These are phyloP conservation scores for Ordospora pajunii DNA, from an alignment of 371 early-diverging fungal species.

Conservation along the genomic window DNA sequence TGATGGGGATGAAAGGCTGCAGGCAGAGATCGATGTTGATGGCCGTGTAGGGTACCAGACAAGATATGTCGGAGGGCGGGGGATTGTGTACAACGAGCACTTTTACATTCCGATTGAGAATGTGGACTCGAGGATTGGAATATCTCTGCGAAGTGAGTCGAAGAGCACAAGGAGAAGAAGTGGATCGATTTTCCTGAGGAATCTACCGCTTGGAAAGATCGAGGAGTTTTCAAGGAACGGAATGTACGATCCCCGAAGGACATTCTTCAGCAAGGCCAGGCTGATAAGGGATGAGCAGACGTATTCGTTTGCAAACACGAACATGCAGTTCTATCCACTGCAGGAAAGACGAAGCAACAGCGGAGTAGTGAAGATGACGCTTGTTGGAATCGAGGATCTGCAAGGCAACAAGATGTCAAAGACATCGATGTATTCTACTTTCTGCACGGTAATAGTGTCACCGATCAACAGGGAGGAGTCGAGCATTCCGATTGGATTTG, in stretches of 20 bases:
- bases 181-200: conserved; percentile 43
- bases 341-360: conserved; percentile 20
- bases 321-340: conserved; percentile 26
- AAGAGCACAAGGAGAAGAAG: neutral
- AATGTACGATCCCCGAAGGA: conserved; percentile 2
- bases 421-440: conserved; percentile 44
- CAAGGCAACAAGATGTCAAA: conserved; percentile 9
- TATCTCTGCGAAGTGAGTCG: conserved; percentile 15
- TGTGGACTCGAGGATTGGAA: conserved; percentile 37
- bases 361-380: conserved; percentile 51
- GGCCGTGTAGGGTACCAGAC: conserved; percentile 36
- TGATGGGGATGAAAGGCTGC: conserved; percentile 12
- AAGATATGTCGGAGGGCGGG: conserved; percentile 6
- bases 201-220: conserved; percentile 14
- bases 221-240: conserved; percentile 5
- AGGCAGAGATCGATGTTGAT: conserved; percentile 43
- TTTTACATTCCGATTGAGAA: conserved; percentile 53
- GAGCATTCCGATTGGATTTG: conserved; percentile 1
- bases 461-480: conserved; percentile 13
- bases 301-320: conserved; percentile 13
- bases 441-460: conserved; percentile 38
- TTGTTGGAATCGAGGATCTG: conserved; percentile 55
- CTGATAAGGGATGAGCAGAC: conserved; percentile 26
- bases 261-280: conserved; percentile 11
- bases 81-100: conserved; percentile 47